phyloP scores from a whole-genome alignment of 371 early-diverging fungal species.

The Smittium mucronatum region DNA sequence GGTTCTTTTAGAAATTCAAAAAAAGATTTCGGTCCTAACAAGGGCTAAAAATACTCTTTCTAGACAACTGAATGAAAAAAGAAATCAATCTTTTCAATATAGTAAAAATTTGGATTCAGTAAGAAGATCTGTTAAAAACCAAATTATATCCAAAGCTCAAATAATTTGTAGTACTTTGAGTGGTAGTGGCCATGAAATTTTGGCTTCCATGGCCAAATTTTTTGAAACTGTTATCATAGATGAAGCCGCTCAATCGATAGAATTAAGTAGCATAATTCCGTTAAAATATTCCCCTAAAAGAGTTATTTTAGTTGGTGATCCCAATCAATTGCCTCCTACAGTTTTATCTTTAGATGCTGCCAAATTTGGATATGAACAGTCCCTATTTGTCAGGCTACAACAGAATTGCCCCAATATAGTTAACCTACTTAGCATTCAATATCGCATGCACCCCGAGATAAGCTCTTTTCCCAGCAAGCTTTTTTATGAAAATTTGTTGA shows the following conservation, averaged over 20 bases:
- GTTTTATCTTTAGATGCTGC: conserved; percentile 65
- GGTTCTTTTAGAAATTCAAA: neutral
- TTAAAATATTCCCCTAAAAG: conserved; percentile 67
- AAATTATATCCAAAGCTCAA: conserved; percentile 56
- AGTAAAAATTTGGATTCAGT: conserved; percentile 8
- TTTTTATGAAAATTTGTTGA: conserved; percentile 66
- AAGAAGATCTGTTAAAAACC: conserved; percentile 41
- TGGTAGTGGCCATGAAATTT: conserved; percentile 75
- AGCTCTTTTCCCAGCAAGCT: conserved; percentile 65
- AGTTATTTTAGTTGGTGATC: conserved; percentile 94
- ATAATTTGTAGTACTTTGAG: conserved; percentile 72
- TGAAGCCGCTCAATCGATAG: conserved; percentile 95
- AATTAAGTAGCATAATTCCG: conserved; percentile 82
- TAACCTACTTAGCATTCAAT: conserved; percentile 78
- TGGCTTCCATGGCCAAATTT: conserved; percentile 42
- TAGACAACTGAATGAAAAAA: neutral
- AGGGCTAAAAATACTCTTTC: neutral
- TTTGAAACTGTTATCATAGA: conserved; percentile 87
- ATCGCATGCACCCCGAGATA: conserved; percentile 94
- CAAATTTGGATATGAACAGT: conserved; percentile 68
- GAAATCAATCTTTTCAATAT: neutral
- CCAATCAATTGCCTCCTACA: conserved; percentile 93
- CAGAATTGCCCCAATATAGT: conserved; percentile 43
- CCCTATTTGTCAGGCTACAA: conserved; percentile 76
- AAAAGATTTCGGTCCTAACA: neutral